Percentiles rank a stretch among this genome's conserved stretches.
These are phyloP conservation scores for Rutstroemia sydowiana DNA, from an alignment of 2,329 filamentous ascomycete species.

Conservation along the genomic window DNA sequence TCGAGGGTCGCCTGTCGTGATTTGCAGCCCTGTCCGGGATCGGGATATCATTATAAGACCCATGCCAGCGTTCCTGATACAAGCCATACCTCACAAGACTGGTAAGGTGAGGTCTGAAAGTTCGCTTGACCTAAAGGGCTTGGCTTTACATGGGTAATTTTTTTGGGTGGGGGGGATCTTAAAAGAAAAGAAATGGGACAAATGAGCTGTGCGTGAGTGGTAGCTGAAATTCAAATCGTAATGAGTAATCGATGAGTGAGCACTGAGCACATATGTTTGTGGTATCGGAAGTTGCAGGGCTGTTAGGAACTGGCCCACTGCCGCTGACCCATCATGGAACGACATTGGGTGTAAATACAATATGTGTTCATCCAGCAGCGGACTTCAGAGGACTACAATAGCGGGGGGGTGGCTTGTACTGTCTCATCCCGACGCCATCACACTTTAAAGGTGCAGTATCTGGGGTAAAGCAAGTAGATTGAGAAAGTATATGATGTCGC, in stretches of 20 bases:
- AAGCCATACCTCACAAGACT: conserved; percentile 28
- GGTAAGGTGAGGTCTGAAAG: conserved; percentile 26
- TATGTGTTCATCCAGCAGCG: conserved; percentile 25
- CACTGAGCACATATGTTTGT: conserved; percentile 9
- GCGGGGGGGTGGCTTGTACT: conserved; percentile 28
- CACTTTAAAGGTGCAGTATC: conserved; percentile 22
- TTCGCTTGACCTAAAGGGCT: conserved; percentile 20
- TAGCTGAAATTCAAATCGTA: conserved; percentile 5
- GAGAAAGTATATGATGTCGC: conserved; percentile 21
- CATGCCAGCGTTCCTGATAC: conserved; percentile 29
- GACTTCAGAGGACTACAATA: conserved; percentile 7
- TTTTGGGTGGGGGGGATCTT: conserved; percentile 7
- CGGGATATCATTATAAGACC: conserved; percentile 25
- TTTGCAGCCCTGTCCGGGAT: conserved; percentile 26
- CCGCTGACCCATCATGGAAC: conserved; percentile 15
- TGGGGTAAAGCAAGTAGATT: conserved; percentile 23
- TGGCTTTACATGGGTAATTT: conserved; percentile 13
- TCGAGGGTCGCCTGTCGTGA: conserved; percentile 30
- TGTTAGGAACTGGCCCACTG: conserved; percentile 5
- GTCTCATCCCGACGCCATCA: conserved; percentile 27
- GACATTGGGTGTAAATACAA: conserved; percentile 9
- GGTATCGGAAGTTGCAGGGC: conserved; percentile 16
- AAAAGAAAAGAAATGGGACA: background rate
- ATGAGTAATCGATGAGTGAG: conserved; percentile 5
- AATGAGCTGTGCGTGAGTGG: conserved; percentile 6